A percentile compares a stretch with the other conserved stretches of the same genome.
phyloP scores from a whole-genome alignment of 2,329 filamentous ascomycete genomes.

The Fusarium oxysporum region DNA sequence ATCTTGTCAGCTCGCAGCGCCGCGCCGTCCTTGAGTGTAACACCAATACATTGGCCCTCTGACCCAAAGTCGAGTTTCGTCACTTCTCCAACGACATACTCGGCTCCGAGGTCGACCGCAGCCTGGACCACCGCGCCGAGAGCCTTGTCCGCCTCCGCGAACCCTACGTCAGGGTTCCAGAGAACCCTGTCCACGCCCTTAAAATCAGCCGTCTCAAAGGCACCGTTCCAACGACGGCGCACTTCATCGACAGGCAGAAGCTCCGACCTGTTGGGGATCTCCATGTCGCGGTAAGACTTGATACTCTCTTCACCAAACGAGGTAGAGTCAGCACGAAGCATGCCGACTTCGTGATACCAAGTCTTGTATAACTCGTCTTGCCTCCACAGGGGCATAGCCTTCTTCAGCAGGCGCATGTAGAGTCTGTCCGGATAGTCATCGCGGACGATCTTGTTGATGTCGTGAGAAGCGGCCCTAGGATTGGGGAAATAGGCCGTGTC shows the following conservation, averaged over 20 bases:
- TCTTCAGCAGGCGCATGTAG: conserved; percentile 55
- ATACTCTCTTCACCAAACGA: conserved; percentile 60
- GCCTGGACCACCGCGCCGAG: conserved; percentile 65
- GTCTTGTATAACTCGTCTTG: conserved; percentile 61
- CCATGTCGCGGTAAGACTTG: conserved; percentile 50
- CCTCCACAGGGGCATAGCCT: conserved; percentile 56
- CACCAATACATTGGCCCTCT: conserved; percentile 60
- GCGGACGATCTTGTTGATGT: conserved; percentile 59
- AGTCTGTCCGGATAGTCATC: conserved; percentile 56
- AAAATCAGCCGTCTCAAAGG: conserved; percentile 69
- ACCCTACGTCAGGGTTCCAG: conserved; percentile 69
- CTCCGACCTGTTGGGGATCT: conserved; percentile 54
- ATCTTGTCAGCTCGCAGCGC: conserved; percentile 63
- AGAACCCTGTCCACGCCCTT: conserved; percentile 65
- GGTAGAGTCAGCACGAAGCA: conserved; percentile 57
- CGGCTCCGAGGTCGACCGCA: conserved; percentile 64
- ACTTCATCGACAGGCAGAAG: conserved; percentile 63
- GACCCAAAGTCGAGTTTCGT: conserved; percentile 59
- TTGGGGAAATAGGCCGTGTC: conserved; percentile 53
- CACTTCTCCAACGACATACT: conserved; percentile 66
- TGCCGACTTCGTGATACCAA: conserved; percentile 69
- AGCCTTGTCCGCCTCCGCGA: conserved; percentile 68
- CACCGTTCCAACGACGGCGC: conserved; percentile 64
- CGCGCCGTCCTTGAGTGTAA: conserved; percentile 60
- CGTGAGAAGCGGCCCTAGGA: conserved; percentile 59